These are phyloP conservation scores for Atkinsonella hypoxylon DNA, from an alignment of 2,329 filamentous ascomycete species.

Conservation along the genomic window DNA sequence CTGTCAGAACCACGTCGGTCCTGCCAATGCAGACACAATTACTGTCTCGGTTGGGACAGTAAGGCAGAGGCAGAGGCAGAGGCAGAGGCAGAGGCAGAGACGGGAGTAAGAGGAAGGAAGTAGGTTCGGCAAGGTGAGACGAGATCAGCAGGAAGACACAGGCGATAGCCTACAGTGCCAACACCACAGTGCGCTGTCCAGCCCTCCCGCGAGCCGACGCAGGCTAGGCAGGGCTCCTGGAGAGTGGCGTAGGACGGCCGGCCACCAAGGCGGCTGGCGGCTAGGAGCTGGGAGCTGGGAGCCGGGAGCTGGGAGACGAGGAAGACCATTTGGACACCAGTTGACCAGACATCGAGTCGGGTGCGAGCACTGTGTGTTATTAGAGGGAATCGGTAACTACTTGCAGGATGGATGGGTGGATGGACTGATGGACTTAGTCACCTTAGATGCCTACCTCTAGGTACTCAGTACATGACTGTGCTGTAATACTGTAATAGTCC, in stretches of 20 bases:
- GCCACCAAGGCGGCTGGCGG: slow-evolving; percentile 1
- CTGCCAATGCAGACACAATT: slow-evolving; percentile 14
- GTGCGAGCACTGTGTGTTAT: too few species aligned
- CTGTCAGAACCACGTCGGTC: slow-evolving; percentile 8
- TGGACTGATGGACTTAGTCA: too few species aligned
- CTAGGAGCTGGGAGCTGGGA: too few species aligned
- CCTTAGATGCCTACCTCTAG: too few species aligned
- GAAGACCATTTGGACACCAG: too few species aligned
- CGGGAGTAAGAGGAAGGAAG: slow-evolving; percentile 11
- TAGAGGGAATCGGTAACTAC: too few species aligned
- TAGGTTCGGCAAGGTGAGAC: slow-evolving; percentile 11
- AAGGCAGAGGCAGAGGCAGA: slow-evolving; percentile 7
- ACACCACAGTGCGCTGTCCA: slow-evolving; percentile 3
- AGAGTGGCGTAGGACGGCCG: background rate
- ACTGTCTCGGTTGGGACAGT: slow-evolving; percentile 10
- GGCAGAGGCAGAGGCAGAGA: slow-evolving; percentile 7
- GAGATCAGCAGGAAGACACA: slow-evolving; percentile 6
- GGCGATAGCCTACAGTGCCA: slow-evolving; percentile 7
- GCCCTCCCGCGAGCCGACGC: slow-evolving; percentile 3
- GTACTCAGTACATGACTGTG: too few species aligned
- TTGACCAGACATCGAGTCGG: too few species aligned
- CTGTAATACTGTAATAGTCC: too few species aligned
- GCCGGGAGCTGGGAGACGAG: background rate
- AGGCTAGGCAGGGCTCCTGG: slow-evolving; percentile 1
- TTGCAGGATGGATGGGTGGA: too few species aligned